Evolutionary conservation across 805 yeast species (phyloP).

Genomic region (Scheffersomyces spartinae): DNA sequence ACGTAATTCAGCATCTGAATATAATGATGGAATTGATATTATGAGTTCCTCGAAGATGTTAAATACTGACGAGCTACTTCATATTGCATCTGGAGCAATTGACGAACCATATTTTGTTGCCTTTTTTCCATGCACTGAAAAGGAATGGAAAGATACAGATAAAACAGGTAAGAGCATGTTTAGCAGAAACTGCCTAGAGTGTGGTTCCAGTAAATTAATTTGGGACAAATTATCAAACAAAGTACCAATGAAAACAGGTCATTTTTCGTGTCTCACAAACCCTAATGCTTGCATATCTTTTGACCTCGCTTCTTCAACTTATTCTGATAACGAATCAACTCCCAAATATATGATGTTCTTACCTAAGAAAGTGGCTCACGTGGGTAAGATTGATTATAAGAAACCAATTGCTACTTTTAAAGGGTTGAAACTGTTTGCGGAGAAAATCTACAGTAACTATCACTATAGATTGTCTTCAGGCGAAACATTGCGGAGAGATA

Average conservation of each 20-base stretch:
- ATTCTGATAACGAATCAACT: conserved; percentile 3
- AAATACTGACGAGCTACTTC: conserved; percentile 30
- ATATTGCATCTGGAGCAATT: conserved; percentile 39
- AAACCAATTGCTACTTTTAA: conserved; percentile 7
- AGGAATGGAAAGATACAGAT: conserved; percentile 23
- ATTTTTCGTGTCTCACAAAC: conserved; percentile 47
- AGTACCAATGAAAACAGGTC: conserved; percentile 36
- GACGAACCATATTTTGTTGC: conserved; percentile 44
- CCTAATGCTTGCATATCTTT: conserved; percentile 40
- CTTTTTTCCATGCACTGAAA: conserved; percentile 50
- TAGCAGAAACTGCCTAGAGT: conserved; percentile 30
- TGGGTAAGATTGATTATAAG: conserved; percentile 18
- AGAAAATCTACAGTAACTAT: not conserved
- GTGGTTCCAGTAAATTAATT: conserved; percentile 37
- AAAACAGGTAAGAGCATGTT: conserved; percentile 23
- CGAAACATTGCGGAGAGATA: conserved; percentile 8
- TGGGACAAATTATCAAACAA: conserved; percentile 52
- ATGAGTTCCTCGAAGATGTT: conserved; percentile 30
- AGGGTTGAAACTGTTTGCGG: not conserved
- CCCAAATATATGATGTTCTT: conserved; percentile 43
- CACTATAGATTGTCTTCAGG: not conserved
- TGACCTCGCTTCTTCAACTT: conserved; percentile 27
- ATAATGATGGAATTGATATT: conserved; percentile 25
- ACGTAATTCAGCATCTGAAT: conserved; percentile 39
- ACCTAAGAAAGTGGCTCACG: conserved; percentile 33